Conservation (phyloP, 2,329 filamentous ascomycete genomes). For the Penicillium sp. region DNA sequence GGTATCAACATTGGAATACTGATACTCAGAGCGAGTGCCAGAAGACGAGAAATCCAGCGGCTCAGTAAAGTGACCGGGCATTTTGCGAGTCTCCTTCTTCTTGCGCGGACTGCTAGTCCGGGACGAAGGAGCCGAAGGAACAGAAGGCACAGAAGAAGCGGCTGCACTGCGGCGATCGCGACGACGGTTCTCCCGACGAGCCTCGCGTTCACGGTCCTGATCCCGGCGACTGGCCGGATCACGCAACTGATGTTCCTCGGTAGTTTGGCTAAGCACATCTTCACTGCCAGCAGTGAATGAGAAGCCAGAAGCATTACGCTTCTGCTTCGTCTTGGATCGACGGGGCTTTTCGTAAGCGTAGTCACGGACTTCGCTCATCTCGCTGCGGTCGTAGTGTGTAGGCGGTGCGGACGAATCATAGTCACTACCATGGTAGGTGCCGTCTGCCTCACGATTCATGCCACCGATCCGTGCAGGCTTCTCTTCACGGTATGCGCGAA, state of each 20-base stretch:
- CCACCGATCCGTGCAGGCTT: constrained; percentile 84
- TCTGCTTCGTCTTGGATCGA: constrained; percentile 10
- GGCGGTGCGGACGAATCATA: constrained; percentile 63
- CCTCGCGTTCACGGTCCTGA: constrained; percentile 1
- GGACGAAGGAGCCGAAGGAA: constrained; percentile 27
- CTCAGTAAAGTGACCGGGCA: constrained; percentile 45
- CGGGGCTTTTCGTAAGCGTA: constrained; percentile 36
- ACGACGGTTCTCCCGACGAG: constrained; percentile 30
- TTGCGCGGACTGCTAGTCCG: constrained; percentile 41
- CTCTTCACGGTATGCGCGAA: constrained; percentile 83
- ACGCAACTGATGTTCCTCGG: constrained; percentile 36
- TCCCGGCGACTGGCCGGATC: constrained; percentile 28
- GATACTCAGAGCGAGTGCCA: constrained; percentile 39
- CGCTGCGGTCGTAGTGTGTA: constrained; percentile 51
- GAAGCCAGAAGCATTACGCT: constrained; percentile 40
- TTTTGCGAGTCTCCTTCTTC: constrained; percentile 37
- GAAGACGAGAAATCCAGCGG: constrained; percentile 46
- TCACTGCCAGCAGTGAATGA: constrained; percentile 54
- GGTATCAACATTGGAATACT: constrained; percentile 43
- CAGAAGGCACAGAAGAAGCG: constrained; percentile 24
- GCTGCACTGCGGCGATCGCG: constrained; percentile 30
- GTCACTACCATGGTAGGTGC: constrained; percentile 78
- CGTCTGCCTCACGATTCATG: constrained; percentile 79
- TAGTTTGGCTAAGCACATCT: constrained; percentile 38
- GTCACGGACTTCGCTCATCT: constrained; percentile 51